Conservation (phyloP, 306 rosid species). For the Rosa chinensis region DNA sequence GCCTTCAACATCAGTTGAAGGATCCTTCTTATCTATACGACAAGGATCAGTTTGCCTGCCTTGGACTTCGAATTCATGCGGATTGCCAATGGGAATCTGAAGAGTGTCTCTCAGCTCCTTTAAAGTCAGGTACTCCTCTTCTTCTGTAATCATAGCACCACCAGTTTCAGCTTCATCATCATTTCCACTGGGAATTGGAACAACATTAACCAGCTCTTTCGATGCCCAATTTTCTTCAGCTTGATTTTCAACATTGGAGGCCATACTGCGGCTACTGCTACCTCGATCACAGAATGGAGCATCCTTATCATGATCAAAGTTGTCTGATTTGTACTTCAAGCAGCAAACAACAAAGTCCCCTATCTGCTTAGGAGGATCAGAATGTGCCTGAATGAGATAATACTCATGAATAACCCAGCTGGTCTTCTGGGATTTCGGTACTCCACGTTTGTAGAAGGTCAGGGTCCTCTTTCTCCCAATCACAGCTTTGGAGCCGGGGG, state of each 20-base stretch:
- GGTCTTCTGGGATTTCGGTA: not conserved
- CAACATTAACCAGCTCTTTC: not conserved
- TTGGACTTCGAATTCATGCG: not conserved
- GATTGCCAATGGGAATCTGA: not conserved
- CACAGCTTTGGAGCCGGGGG: not conserved
- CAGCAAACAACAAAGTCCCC: constrained; percentile 33
- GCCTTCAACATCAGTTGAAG: not conserved
- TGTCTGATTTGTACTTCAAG: constrained; percentile 30
- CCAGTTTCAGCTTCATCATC: constrained; percentile 17
- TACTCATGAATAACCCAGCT: not conserved
- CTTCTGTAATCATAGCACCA: not conserved
- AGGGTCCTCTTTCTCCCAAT: not conserved
- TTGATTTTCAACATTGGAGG: not conserved
- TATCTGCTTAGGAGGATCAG: not conserved
- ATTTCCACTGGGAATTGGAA: not conserved
- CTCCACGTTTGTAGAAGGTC: not conserved
- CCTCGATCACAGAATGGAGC: not conserved
- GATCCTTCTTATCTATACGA: not conserved
- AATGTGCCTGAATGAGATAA: not conserved
- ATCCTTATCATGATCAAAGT: not conserved
- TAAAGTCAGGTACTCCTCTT: not conserved
- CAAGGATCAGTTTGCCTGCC: not conserved
- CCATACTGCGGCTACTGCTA: not conserved
- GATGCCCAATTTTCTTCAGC: not conserved
- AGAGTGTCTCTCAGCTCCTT: not conserved